Evolutionary conservation across 2,329 filamentous ascomycete species (phyloP).

Genomic region (Talaromyces verruculosus): DNA sequence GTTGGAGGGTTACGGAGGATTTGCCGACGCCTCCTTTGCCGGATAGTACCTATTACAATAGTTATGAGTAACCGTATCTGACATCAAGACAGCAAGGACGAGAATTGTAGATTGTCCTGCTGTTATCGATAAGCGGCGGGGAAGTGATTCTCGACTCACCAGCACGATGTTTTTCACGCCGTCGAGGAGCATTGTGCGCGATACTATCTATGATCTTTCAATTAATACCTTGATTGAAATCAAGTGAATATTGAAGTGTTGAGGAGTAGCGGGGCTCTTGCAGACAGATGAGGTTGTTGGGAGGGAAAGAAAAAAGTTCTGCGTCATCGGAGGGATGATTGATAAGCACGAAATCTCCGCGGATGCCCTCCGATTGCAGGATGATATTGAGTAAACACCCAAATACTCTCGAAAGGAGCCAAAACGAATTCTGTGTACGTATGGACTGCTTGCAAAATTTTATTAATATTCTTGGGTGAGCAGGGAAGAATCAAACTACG

Average conservation of each 20-base stretch:
- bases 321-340: conserved; percentile 23
- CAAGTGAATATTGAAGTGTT: not conserved
- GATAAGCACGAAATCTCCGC: conserved; percentile 21
- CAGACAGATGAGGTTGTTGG: conserved; percentile 1
- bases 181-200: conserved; percentile 40
- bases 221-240: no score
- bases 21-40: conserved; percentile 98
- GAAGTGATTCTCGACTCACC: conserved; percentile 31
- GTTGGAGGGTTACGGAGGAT: conserved; percentile 94
- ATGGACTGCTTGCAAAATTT: no score
- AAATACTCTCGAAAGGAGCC: no score
- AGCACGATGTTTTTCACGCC: conserved; percentile 47
- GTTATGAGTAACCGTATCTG: not conserved
- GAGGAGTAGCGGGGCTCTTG: not conserved
- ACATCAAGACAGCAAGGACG: not conserved
- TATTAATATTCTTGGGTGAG: no score
- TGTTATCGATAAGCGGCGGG: conserved; percentile 31
- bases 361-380: not conserved
- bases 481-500: no score
- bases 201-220: not conserved
- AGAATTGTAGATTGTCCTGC: not conserved
- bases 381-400: not conserved
- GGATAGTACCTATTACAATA: conserved; percentile 65
- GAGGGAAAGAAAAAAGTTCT: conserved; percentile 14
- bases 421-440: no score